Evolutionary conservation across 2,329 filamentous ascomycete genomes (phyloP).

Genomic region (Phoma sp.): DNA sequence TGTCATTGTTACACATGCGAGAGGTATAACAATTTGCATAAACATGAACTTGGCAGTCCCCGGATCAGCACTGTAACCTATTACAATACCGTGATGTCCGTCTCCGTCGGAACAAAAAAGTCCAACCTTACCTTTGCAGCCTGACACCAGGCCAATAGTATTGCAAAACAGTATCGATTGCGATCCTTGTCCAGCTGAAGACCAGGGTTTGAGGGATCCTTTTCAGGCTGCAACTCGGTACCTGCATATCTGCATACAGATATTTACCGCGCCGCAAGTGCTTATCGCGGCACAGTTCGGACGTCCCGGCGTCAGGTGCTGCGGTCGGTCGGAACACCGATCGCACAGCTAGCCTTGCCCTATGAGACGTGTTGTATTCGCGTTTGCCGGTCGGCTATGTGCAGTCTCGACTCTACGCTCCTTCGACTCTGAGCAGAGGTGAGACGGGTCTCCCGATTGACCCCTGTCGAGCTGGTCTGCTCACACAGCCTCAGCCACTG

Average conservation of each 20-base stretch:
- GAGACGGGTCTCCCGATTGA: not conserved
- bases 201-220: too few species aligned
- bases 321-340: not conserved
- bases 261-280: not conserved
- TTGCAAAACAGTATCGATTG: not conserved
- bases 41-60: too few species aligned
- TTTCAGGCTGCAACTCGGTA: not conserved
- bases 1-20: not conserved
- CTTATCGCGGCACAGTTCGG: not conserved
- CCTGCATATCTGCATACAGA: not conserved
- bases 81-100: too few species aligned
- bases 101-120: too few species aligned
- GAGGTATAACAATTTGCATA: too few species aligned
- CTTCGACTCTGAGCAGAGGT: not conserved
- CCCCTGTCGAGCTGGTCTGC: not conserved
- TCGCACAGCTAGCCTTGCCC: too few species aligned
- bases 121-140: not conserved
- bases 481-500: too few species aligned
- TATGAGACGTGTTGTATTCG: too few species aligned
- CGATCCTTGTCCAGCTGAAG: conserved; percentile 1
- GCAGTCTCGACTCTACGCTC: not conserved
- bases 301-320: not conserved
- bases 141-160: not conserved
- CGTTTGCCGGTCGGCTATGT: too few species aligned
- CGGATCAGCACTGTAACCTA: too few species aligned